Base-by-base conservation (phyloP, 169 alveolate genomes). In the Plasmodium reichenowi region DNA sequence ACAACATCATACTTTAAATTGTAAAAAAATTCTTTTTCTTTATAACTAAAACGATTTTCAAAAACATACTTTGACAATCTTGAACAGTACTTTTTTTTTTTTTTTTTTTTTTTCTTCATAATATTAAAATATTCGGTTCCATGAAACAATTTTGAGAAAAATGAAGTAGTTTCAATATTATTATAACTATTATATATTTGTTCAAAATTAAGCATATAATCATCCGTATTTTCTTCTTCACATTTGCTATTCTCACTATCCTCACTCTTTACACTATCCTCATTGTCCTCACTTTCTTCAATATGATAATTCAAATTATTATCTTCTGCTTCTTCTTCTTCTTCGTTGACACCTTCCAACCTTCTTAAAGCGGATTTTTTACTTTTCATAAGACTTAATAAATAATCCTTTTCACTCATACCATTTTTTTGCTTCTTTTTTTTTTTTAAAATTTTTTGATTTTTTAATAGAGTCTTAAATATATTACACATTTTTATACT, bases 401-500 rank as follows among this genome's bases (percentile, higher is more conserved):
- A 67, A 59, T 83, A 83, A 48, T 83, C 83, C 5, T 38, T 72
- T 43, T 83, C 91, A 26, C 22, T 83, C 24, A 83, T 38, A 24
- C 60, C 48, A 26, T 24, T 67, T 24, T 22, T 45, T 9, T 26
- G 67, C 3, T 24, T 22, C 15, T 15, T 3, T 50, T 72, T 22
- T 20, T 32, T 78, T 20, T 26, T 67, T 6, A 83, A 15, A 12
- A 83, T 62, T 26, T 52, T 52, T 20, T 68, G 58, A 7, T 45
- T 50, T 45, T 50, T 24, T 8, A 83, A 45, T 15, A 83, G 15
- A 9, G 52, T 58, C 24, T 83, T 68, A 68, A 68, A 83, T 1
- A 83, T 4, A 26, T 83, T 83, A 2, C 59, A 67, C 26, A 83
- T 60, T 15, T 60, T 74, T 7, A 74, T 5, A 38, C 9, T 5